These are phyloP conservation scores for Pseudogymnoascus sp. DNA, from an alignment of 2,329 filamentous ascomycete genomes.

Conservation along the genomic window DNA sequence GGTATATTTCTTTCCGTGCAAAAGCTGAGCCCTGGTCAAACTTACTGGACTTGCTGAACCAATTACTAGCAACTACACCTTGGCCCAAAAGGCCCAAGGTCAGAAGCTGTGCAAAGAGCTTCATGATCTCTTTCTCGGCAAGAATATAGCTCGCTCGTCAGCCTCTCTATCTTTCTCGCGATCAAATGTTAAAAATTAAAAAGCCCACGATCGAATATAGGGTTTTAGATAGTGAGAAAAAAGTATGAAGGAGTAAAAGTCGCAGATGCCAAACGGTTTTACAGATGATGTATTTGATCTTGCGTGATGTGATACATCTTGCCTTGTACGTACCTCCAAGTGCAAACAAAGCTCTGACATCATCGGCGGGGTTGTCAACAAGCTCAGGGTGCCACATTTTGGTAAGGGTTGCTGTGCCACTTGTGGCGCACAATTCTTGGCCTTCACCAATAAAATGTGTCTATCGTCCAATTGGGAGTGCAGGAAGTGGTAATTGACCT, in stretches of 20 bases:
- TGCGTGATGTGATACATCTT: background rate
- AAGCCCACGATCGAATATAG: background rate
- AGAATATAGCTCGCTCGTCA: background rate
- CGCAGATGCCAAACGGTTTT: background rate
- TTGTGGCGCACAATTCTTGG: background rate
- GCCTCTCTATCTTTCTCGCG: background rate
- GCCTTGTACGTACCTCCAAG: background rate
- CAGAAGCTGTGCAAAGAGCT: conserved; percentile 61
- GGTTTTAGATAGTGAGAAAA: background rate
- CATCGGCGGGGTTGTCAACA: conserved; percentile 4
- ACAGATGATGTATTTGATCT: conserved; percentile 4
- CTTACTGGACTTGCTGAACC: conserved; percentile 82
- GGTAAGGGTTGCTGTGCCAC: background rate
- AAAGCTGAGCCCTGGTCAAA: conserved; percentile 15
- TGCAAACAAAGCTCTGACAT: background rate
- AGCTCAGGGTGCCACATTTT: background rate
- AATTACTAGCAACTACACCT: conserved; percentile 63
- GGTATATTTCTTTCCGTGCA: background rate
- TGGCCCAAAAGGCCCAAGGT: conserved; percentile 65
- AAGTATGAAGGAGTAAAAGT: conserved; percentile 3
- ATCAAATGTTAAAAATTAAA: background rate
- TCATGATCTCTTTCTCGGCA: conserved; percentile 50
- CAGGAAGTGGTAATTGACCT: background rate
- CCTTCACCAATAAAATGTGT: background rate
- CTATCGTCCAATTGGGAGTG: background rate